Percentiles rank a stretch among this genome's conserved stretches.
Conservation (phyloP, 2,329 filamentous ascomycete species). For the Dactylellina drechsleri region DNA sequence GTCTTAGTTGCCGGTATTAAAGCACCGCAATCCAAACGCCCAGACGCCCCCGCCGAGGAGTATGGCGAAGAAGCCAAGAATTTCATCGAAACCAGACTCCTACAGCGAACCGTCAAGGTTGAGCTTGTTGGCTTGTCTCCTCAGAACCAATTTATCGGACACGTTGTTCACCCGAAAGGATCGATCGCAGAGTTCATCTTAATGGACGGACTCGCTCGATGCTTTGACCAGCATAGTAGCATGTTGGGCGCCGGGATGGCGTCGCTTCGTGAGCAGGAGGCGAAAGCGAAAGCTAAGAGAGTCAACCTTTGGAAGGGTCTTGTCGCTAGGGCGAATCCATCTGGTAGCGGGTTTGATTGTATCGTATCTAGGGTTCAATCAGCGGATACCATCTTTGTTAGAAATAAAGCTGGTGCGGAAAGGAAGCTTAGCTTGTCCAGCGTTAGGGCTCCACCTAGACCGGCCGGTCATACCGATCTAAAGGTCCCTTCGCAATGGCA, state of each 20-base stretch:
- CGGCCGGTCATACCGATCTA: slow-evolving; percentile 44
- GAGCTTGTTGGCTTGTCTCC: slow-evolving; percentile 86
- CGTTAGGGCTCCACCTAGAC: slow-evolving; percentile 82
- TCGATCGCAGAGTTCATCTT: slow-evolving; percentile 93
- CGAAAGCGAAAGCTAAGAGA: slow-evolving; percentile 79
- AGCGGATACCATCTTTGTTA: slow-evolving; percentile 87
- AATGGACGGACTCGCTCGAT: slow-evolving; percentile 86
- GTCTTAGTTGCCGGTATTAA: slow-evolving; percentile 88
- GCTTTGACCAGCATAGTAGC: slow-evolving; percentile 95
- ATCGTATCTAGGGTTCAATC: slow-evolving; percentile 85
- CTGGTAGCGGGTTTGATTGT: slow-evolving; percentile 75
- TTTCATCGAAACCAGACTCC: slow-evolving; percentile 84
- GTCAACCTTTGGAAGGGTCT: slow-evolving; percentile 84
- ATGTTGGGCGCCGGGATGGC: slow-evolving; percentile 91
- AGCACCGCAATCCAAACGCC: slow-evolving; percentile 86
- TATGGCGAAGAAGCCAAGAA: slow-evolving; percentile 86
- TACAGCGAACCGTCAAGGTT: slow-evolving; percentile 86
- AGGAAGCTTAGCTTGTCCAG: slow-evolving; percentile 93
- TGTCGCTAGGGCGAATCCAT: slow-evolving; percentile 73
- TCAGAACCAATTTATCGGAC: slow-evolving; percentile 89
- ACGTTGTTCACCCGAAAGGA: slow-evolving; percentile 85
- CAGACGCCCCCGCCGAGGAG: slow-evolving; percentile 82
- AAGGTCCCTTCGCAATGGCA: slow-evolving; percentile 73
- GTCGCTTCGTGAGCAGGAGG: slow-evolving; percentile 83
- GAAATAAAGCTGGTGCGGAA: slow-evolving; percentile 84